Evolutionary conservation across 345 rosid species (phyloP).

Genomic region (Salix caprea): DNA sequence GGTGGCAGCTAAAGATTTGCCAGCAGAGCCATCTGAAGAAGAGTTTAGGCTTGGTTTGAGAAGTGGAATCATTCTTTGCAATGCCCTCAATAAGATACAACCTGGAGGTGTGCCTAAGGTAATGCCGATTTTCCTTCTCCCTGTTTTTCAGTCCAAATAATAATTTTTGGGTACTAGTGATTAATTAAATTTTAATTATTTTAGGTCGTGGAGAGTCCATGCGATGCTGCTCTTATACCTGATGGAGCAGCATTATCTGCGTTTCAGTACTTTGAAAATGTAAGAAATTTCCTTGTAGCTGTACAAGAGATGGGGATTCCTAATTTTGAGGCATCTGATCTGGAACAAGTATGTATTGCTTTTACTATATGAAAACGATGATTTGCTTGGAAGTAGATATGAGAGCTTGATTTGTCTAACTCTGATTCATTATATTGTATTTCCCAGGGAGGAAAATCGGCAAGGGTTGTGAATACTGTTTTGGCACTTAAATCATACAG

Average conservation of each 20-base stretch:
- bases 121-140: not conserved
- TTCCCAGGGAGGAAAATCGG: constrained; percentile 74
- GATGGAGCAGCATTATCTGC: constrained; percentile 89
- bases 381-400: not conserved
- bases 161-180: not conserved
- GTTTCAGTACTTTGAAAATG: constrained; percentile 84
- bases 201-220: constrained; percentile 79
- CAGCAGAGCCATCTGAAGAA: constrained; percentile 82
- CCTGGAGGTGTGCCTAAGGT: constrained; percentile 82
- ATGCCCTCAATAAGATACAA: constrained; percentile 70
- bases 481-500: constrained; percentile 73
- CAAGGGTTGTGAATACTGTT: constrained; percentile 70
- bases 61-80: constrained; percentile 82
- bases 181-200: not conserved
- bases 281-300: constrained; percentile 81
- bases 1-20: constrained; percentile 74
- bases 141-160: not conserved
- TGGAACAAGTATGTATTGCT: constrained; percentile 60
- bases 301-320: constrained; percentile 67
- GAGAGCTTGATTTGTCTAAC: not conserved
- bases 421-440: not conserved
- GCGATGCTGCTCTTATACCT: constrained; percentile 61
- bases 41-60: constrained; percentile 79
- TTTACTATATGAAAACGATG: not conserved
- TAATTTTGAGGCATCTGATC: constrained; percentile 85